phyloP scores from a whole-genome alignment of 179 eudicot species.

The Pouteria campechiana region DNA sequence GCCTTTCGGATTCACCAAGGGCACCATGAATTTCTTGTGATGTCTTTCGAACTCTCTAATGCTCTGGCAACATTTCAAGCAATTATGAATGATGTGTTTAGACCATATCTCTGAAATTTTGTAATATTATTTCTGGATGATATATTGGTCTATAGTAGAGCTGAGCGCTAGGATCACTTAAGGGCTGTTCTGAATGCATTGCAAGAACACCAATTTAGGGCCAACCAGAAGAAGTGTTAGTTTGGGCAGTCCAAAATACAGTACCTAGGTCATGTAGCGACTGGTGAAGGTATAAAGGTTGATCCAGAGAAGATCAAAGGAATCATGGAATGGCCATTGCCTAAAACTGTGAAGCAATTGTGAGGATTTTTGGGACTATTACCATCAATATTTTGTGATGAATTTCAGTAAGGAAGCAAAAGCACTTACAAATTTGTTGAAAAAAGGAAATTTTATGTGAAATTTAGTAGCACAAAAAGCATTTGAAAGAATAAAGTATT shows the following conservation, averaged over 20 bases:
- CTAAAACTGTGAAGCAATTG: not conserved
- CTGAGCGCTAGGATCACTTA: not conserved
- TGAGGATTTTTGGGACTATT: slow-evolving; percentile 3
- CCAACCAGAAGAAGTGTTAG: not conserved
- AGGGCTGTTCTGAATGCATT: not conserved
- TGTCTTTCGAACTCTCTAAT: slow-evolving; percentile 6
- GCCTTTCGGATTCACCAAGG: slow-evolving; percentile 1
- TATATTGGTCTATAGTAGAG: not conserved
- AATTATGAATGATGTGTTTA: not conserved
- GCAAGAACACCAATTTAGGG: not conserved
- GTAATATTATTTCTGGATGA: slow-evolving; percentile 1
- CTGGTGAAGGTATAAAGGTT: not conserved
- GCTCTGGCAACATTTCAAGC: slow-evolving; percentile 2
- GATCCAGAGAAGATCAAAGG: not conserved
- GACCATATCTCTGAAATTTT: not conserved
- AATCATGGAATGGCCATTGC: not conserved
- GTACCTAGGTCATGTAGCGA: not conserved
- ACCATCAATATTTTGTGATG: slow-evolving; percentile 1
- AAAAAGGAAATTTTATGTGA: too few relatives aligned
- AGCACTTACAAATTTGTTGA: too few relatives aligned
- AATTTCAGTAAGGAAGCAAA: too few relatives aligned
- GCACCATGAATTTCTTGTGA: slow-evolving; percentile 2
- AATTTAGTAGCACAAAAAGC: too few relatives aligned
- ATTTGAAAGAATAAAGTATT: too few relatives aligned
- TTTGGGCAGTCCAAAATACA: not conserved